phyloP scores from a whole-genome alignment of 208 protist species.

The Crithidia fasciculata region DNA sequence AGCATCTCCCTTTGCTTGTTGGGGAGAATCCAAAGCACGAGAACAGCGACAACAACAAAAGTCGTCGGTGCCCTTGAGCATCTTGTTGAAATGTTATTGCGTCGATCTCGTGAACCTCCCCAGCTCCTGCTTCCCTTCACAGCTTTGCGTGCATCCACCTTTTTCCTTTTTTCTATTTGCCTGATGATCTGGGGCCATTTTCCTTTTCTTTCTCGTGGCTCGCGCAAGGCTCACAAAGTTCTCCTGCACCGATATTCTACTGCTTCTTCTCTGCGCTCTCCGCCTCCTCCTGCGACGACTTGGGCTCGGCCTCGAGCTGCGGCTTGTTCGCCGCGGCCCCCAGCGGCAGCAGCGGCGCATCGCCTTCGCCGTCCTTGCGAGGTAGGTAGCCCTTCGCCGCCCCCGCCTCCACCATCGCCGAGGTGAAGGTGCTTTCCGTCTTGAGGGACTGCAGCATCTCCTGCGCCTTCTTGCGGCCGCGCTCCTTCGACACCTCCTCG shows the following conservation, averaged over 20 bases:
- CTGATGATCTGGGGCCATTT: too few relatives aligned
- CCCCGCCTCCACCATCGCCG: conserved; percentile 41
- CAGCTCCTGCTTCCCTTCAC: too few relatives aligned
- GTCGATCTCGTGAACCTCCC: too few relatives aligned
- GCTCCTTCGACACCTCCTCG: conserved; percentile 68
- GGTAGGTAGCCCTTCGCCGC: conserved; percentile 44
- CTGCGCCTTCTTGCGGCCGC: conserved; percentile 45
- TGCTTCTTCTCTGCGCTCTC: neutral
- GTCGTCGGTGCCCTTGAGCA: too few relatives aligned
- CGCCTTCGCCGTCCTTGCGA: conserved; percentile 30
- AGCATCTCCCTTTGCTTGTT: too few relatives aligned
- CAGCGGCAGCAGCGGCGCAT: neutral
- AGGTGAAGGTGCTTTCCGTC: conserved; percentile 43
- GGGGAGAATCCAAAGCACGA: too few relatives aligned
- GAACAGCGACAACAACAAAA: too few relatives aligned
- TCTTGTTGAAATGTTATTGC: too few relatives aligned
- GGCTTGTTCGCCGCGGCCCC: conserved; percentile 5
- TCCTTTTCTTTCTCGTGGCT: too few relatives aligned
- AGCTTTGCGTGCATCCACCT: too few relatives aligned
- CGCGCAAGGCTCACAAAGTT: too few relatives aligned
- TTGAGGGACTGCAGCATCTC: conserved; percentile 52
- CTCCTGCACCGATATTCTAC: neutral
- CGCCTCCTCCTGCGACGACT: neutral
- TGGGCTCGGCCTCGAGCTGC: conserved; percentile 2
- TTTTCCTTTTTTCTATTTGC: too few relatives aligned